A percentile compares a stretch with the other conserved stretches of the same genome.
phyloP scores from a whole-genome alignment of 208 protist genomes.

The Crithidia bombi region DNA sequence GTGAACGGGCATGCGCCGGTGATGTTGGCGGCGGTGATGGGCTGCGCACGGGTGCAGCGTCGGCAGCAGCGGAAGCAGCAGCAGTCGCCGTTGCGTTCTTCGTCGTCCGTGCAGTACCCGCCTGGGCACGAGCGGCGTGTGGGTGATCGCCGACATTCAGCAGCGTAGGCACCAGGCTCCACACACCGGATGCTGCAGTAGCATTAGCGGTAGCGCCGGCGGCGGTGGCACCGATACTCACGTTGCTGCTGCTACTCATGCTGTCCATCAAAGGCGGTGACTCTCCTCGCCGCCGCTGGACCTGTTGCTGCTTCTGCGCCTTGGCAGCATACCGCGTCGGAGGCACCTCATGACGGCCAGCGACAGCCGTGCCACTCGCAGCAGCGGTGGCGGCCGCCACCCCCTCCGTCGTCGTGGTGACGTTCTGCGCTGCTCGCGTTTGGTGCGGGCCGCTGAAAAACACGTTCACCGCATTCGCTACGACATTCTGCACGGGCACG shows the following conservation, averaged over 20 bases:
- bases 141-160: not conserved
- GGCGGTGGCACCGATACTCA: not conserved
- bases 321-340: not conserved
- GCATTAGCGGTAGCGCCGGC: not conserved
- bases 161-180: not conserved
- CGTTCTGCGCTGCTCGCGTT: not conserved
- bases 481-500: conserved; percentile 53
- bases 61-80: too few species aligned
- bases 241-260: conserved; percentile 9
- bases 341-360: not conserved
- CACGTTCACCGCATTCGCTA: conserved; percentile 62
- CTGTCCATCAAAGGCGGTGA: conserved; percentile 3
- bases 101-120: not conserved
- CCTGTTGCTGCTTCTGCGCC: not conserved
- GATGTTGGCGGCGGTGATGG: not conserved
- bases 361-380: not conserved
- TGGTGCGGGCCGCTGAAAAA: conserved; percentile 30
- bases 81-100: too few species aligned
- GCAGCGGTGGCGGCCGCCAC: not conserved
- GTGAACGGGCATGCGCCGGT: not conserved
- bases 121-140: not conserved
- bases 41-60: not conserved
- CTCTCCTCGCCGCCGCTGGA: not conserved
- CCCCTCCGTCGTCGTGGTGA: too few species aligned
- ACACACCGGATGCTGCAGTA: not conserved